A percentile compares a stretch with the other conserved stretches of the same genome.
These are phyloP conservation scores for Rhodomyrtus psidioides DNA, from an alignment of 441 rosid species.

Conservation along the genomic window DNA sequence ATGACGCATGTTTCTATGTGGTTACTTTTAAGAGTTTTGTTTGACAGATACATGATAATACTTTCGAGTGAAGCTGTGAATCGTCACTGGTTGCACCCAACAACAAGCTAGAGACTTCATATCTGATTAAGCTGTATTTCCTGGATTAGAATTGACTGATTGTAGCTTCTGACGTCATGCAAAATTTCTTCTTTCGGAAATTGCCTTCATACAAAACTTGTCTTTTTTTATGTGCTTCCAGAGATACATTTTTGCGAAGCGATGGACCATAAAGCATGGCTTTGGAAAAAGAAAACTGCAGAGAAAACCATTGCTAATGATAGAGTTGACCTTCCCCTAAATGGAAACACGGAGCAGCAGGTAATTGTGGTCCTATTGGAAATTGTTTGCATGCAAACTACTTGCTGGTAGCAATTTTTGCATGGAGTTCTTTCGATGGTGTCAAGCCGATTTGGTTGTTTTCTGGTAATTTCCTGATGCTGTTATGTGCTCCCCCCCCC, in stretches of 20 bases:
- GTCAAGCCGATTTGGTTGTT: not conserved
- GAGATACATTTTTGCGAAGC: not conserved
- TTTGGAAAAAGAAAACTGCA: constrained; percentile 67
- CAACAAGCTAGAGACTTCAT: not conserved
- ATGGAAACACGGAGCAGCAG: constrained; percentile 40
- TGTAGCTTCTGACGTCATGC: not conserved
- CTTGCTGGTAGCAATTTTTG: not conserved
- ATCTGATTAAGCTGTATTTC: not conserved
- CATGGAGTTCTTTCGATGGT: too few relatives aligned
- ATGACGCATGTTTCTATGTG: not conserved
- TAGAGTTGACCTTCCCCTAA: constrained; percentile 14
- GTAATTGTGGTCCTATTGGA: not conserved
- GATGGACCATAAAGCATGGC: constrained; percentile 76
- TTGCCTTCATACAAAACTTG: not conserved
- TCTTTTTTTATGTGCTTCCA: not conserved
- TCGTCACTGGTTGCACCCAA: not conserved
- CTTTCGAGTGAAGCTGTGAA: not conserved
- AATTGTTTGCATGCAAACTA: not conserved
- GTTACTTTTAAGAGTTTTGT: not conserved
- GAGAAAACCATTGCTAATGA: constrained; percentile 47
- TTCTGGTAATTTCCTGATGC: not conserved
- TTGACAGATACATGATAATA: not conserved
- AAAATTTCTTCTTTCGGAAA: not conserved
- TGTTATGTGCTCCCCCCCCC: not conserved
- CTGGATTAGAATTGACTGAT: not conserved